phyloP scores from a whole-genome alignment of 805 yeast genomes.

The Cyberlindnera xylosilytica region DNA sequence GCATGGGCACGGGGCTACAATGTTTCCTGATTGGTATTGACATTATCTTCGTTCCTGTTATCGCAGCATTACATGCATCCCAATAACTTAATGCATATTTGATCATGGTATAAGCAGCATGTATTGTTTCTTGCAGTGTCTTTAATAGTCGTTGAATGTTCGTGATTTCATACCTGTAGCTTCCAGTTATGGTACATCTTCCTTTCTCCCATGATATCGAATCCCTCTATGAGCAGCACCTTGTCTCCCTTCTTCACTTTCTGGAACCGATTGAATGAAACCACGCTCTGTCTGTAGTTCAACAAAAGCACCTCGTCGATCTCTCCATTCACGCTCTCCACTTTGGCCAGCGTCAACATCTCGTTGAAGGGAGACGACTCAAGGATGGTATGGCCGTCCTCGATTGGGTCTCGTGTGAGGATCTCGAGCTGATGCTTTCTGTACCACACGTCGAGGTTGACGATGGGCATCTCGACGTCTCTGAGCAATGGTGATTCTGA shows the following conservation, averaged over 20 bases:
- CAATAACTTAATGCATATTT: no score
- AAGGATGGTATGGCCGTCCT: constrained; percentile 3
- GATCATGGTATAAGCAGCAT: no score
- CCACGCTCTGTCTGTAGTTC: constrained; percentile 17
- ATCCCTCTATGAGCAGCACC: constrained; percentile 10
- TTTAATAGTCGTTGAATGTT: no score
- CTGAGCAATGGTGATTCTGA: constrained; percentile 6
- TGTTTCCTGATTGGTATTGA: no score
- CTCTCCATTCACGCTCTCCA: constrained; percentile 1
- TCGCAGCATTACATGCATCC: no score
- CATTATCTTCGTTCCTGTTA: no score
- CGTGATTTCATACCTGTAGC: no score
- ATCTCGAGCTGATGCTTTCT: constrained; percentile 17
- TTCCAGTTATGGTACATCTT: constrained; percentile 24
- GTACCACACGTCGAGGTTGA: constrained; percentile 23
- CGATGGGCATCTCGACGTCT: constrained; percentile 18
- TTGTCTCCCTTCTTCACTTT: constrained; percentile 15
- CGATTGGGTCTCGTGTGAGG: not conserved
- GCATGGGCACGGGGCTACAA: no score
- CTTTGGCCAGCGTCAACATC: constrained; percentile 10
- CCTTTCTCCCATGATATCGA: constrained; percentile 2
- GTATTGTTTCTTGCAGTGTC: no score
- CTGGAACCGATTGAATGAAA: constrained; percentile 9
- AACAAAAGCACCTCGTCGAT: constrained; percentile 12
- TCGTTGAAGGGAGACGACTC: constrained; percentile 14